phyloP scores from a whole-genome alignment of 257 asterid species.

The Salvia rosmarinus region DNA sequence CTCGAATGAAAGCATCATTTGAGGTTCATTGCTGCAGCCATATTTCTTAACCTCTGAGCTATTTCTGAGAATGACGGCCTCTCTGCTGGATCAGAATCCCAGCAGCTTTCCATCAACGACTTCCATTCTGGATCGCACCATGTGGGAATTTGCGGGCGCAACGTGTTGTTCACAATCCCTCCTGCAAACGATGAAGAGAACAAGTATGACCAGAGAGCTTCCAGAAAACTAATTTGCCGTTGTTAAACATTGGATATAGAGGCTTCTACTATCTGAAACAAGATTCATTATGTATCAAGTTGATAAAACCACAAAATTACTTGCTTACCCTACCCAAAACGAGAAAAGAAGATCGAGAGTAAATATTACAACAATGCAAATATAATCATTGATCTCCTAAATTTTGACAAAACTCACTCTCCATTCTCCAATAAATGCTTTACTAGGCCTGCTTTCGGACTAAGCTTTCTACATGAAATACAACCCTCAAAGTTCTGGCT shows the following conservation, averaged over 20 bases:
- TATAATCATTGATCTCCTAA: background rate
- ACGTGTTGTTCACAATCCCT: constrained; percentile 85
- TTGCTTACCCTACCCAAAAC: no score
- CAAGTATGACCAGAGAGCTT: constrained; percentile 7
- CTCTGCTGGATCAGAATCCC: constrained; percentile 75
- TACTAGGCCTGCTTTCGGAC: background rate
- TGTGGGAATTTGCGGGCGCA: constrained; percentile 91
- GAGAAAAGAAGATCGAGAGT: background rate
- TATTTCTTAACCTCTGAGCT: constrained; percentile 83
- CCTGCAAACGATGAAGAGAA: constrained; percentile 46
- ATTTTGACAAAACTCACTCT: background rate
- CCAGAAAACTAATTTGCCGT: background rate
- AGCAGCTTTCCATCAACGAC: constrained; percentile 86
- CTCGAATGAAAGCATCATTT: constrained; percentile 48
- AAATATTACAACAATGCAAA: background rate
- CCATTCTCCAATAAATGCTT: background rate
- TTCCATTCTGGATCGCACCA: constrained; percentile 99
- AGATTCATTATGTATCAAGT: no score
- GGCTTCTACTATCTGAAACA: background rate
- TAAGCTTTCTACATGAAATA: background rate
- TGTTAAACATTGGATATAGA: background rate
- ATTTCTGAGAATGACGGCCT: constrained; percentile 93
- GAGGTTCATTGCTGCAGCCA: constrained; percentile 97
- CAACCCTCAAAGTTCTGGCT: background rate
- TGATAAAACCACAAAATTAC: no score